These are phyloP conservation scores for Alternaria sp. DNA, from an alignment of 2,329 filamentous ascomycete genomes.

Conservation along the genomic window DNA sequence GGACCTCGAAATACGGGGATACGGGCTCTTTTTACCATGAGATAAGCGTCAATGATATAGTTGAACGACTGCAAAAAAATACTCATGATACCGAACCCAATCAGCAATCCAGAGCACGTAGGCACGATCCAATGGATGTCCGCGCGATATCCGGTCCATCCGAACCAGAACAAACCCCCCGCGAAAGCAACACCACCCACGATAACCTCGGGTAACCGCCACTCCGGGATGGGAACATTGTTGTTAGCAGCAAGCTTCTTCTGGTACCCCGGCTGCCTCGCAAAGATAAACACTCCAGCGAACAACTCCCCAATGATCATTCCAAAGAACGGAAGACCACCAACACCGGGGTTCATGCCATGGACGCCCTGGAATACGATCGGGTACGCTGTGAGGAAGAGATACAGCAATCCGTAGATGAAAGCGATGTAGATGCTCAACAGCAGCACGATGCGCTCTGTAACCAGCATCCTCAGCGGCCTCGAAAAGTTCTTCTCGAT, in stretches of 20 bases:
- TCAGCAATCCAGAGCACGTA: slow-evolving; percentile 56
- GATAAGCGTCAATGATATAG: slow-evolving; percentile 66
- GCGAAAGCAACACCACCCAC: slow-evolving; percentile 57
- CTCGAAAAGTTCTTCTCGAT: slow-evolving; percentile 62
- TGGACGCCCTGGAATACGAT: slow-evolving; percentile 79
- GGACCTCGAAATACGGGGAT: too few relatives aligned
- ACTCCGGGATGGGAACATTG: slow-evolving; percentile 61
- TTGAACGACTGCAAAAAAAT: slow-evolving; percentile 66
- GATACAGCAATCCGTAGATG: slow-evolving; percentile 74
- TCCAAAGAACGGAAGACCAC: slow-evolving; percentile 83
- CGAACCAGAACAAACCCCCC: slow-evolving; percentile 48
- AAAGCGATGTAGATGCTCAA: slow-evolving; percentile 44
- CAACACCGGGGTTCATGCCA: slow-evolving; percentile 71
- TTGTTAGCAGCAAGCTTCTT: slow-evolving; percentile 54
- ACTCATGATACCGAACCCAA: slow-evolving; percentile 63
- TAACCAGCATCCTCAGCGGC: slow-evolving; percentile 56
- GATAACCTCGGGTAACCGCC: slow-evolving; percentile 63
- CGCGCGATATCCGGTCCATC: slow-evolving; percentile 52
- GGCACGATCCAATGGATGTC: slow-evolving; percentile 53
- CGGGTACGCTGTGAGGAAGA: slow-evolving; percentile 85
- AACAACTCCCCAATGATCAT: slow-evolving; percentile 78
- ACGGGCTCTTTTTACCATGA: slow-evolving; percentile 49
- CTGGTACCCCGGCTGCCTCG: slow-evolving; percentile 72
- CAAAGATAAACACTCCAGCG: slow-evolving; percentile 68
- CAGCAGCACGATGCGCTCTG: slow-evolving; percentile 57